Evolutionary conservation across 306 rosid species (phyloP), one percentile per base, ranked within the genome.

Genomic region (Canavalia ensiformis): DNA sequence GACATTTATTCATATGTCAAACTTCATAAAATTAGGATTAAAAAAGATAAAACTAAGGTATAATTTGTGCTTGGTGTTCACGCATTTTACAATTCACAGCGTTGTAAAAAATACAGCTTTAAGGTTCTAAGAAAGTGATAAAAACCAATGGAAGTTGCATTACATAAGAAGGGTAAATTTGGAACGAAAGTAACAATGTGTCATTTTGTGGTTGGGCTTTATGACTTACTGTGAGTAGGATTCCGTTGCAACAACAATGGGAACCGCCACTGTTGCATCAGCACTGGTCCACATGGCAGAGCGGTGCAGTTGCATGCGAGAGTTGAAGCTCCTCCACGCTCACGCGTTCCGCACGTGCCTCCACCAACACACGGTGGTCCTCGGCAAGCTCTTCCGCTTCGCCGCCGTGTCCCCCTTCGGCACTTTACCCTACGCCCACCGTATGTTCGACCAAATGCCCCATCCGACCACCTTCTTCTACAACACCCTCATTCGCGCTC

Each of bases 351-450:
- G 86, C 46, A 37, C 84, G 0, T 59, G 68, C 83, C 88, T 89
- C 84, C 75, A 81, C 66, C 81, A 57, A 56, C 84, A 87, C 81
- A 12, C 85, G 35, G 35, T 77, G 31, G 90, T 90, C 68, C 91
- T 90, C 39, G 91, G 89, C 78, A 88, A 90, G 87, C 86, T 90
- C 65, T 88, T 90, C 82, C 94, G 91, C 55, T 90, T 88, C 55
- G 84, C 82, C 0, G 92, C 90, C 0, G 88, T 90, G 9, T 90
- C 92, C 0, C 90, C 94, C 8, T 39, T 76, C 7, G 92, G 92
- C 0, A 90, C 74, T 60, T 60, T 90, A 62, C 46, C 6, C 11
- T 90, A 88, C 29, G 92, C 94, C 7, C 86, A 90, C 78, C 82
- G 76, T 25, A 75, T 90, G 74, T 90, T 90, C 84, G 80, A 75